A percentile compares a stretch with the other conserved stretches of the same genome.
Evolutionary conservation across 768 basidiomycete species (phyloP).

Genomic region (Clitopilus hobsonii): DNA sequence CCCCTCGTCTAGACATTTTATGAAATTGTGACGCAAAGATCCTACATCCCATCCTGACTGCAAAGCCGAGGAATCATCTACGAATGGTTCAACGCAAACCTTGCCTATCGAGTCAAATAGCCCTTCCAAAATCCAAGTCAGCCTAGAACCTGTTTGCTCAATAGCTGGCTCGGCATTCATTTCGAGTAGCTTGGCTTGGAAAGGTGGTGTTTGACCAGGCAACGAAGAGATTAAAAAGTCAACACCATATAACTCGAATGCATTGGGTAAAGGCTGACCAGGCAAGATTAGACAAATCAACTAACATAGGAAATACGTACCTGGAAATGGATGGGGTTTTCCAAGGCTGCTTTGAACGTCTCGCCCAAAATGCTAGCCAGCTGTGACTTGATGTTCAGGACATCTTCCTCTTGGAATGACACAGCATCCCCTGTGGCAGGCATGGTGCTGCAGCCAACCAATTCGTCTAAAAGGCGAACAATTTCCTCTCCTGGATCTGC

Average conservation of each 20-base stretch:
- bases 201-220: constrained; percentile 23
- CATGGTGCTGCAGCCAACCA: constrained; percentile 60
- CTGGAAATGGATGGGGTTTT: constrained; percentile 83
- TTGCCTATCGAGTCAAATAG: constrained; percentile 70
- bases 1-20: constrained; percentile 62
- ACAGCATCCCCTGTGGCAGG: constrained; percentile 14
- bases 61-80: constrained; percentile 18
- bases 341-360: constrained; percentile 80
- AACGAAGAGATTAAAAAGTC: constrained; percentile 76
- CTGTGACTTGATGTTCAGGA: constrained; percentile 48
- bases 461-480: constrained; percentile 78
- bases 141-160: constrained; percentile 80
- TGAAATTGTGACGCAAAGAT: constrained; percentile 46
- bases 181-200: constrained; percentile 74
- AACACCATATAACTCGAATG: constrained; percentile 93
- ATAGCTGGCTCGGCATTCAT: constrained; percentile 96
- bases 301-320: no score
- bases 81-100: constrained; percentile 69
- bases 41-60: constrained; percentile 42
- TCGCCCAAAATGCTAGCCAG: constrained; percentile 68
- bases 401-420: constrained; percentile 29
- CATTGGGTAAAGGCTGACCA: constrained; percentile 74
- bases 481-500: constrained; percentile 56
- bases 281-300: no score
- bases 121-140: constrained; percentile 78